Conservation (phyloP, 2,329 filamentous ascomycete species). For the Ophiostoma ulmi region DNA sequence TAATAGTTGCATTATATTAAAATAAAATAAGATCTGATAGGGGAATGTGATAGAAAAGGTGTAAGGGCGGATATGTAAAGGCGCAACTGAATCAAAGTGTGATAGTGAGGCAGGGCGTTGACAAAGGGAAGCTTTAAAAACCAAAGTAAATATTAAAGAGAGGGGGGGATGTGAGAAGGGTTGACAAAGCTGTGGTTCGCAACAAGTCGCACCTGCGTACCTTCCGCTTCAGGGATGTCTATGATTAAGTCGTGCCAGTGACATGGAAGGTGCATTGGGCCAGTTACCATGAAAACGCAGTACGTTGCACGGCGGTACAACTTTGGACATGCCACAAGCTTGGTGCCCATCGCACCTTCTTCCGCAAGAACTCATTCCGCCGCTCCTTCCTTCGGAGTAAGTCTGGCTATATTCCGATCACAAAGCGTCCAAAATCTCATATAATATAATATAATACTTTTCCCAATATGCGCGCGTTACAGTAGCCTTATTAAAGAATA, state of each 20-base stretch:
- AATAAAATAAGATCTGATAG: background rate
- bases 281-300: background rate
- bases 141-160: background rate
- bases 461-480: background rate
- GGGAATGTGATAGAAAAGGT: background rate
- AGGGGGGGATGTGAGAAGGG: background rate
- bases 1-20: background rate
- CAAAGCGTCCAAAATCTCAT: background rate
- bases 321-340: background rate
- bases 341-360: background rate
- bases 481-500: background rate
- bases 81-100: background rate
- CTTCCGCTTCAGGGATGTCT: background rate
- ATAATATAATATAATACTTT: background rate
- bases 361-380: background rate
- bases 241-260: background rate
- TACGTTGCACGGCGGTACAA: background rate
- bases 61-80: background rate
- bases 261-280: slow-evolving; percentile 2
- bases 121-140: background rate
- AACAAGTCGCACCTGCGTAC: background rate
- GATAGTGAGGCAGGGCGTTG: background rate
- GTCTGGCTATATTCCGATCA: background rate
- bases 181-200: background rate
- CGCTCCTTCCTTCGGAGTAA: slow-evolving; percentile 8